phyloP scores from a whole-genome alignment of 2,329 filamentous ascomycete species.

The Daldinia eschscholtzii region DNA sequence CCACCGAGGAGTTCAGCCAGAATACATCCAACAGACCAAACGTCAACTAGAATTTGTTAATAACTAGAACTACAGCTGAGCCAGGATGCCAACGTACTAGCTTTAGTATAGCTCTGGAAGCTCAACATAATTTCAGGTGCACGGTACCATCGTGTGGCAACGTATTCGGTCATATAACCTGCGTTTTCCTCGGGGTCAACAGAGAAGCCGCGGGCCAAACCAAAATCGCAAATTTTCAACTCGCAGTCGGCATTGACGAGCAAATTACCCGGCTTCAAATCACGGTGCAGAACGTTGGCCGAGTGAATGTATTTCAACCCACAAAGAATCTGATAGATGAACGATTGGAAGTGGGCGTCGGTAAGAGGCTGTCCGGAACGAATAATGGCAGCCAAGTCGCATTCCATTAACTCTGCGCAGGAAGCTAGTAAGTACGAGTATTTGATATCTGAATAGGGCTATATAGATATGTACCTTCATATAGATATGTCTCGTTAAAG shows the following conservation, averaged over 20 bases:
- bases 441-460: constrained; percentile 11
- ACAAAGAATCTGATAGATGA: constrained; percentile 99
- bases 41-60: constrained; percentile 77
- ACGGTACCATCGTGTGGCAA: constrained; percentile 94
- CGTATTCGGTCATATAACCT: constrained; percentile 99
- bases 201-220: constrained; percentile 94
- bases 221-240: constrained; percentile 99
- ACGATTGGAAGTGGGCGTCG: constrained; percentile 99
- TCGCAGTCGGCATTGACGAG: constrained; percentile 99
- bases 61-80: not conserved
- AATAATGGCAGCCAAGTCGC: constrained; percentile 97
- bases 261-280: constrained; percentile 96
- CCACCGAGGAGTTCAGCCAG: constrained; percentile 95
- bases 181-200: constrained; percentile 98
- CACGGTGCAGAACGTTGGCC: constrained; percentile 95
- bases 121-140: constrained; percentile 99
- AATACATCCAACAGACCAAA: constrained; percentile 99
- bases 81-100: constrained; percentile 78
- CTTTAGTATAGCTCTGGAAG: constrained; percentile 99
- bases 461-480: constrained; percentile 78
- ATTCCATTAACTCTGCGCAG: constrained; percentile 92
- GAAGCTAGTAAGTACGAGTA: constrained; percentile 34
- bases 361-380: constrained; percentile 96
- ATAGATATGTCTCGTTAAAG: constrained; percentile 99
- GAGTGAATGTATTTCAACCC: constrained; percentile 99